Conservation (phyloP, 1,284 basidiomycete species). For the Puccinia triticina region DNA sequence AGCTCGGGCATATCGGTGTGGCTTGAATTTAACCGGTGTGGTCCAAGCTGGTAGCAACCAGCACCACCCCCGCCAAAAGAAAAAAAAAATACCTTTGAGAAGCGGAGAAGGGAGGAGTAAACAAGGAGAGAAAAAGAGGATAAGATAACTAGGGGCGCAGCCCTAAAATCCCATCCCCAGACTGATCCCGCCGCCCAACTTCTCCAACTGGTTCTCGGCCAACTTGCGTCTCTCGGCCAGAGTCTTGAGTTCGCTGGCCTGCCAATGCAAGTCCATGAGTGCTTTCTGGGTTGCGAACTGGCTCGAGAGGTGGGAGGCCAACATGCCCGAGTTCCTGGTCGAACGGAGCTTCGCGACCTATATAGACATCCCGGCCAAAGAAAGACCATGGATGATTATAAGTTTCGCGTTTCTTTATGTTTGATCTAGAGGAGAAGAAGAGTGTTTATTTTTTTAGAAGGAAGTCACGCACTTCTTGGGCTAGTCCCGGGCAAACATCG, state of each 20-base stretch:
- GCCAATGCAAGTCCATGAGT: slow-evolving; percentile 19
- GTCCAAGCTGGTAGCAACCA: too few species aligned
- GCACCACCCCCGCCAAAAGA: too few species aligned
- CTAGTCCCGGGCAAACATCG: slow-evolving; percentile 45
- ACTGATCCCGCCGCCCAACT: slow-evolving; percentile 45
- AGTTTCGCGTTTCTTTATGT: too few species aligned
- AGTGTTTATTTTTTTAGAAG: background rate
- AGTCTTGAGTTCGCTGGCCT: slow-evolving; percentile 34
- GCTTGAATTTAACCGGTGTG: too few species aligned
- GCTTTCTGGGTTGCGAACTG: slow-evolving; percentile 19
- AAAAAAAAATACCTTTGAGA: too few species aligned
- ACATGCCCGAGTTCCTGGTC: slow-evolving; percentile 31
- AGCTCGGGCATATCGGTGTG: too few species aligned
- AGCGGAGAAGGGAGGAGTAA: too few species aligned
- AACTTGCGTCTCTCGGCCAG: slow-evolving; percentile 30
- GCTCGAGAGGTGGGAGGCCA: slow-evolving; percentile 27
- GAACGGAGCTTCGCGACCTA: slow-evolving; percentile 42
- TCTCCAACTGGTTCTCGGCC: slow-evolving; percentile 44
- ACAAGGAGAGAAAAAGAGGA: too few species aligned
- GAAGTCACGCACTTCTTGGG: slow-evolving; percentile 31
- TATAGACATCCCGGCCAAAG: background rate
- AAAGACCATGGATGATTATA: background rate
- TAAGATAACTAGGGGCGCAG: too few species aligned
- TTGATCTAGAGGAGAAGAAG: too few species aligned
- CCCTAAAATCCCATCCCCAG: slow-evolving; percentile 51